phyloP scores from a whole-genome alignment of 2,329 filamentous ascomycete species.

The Venturiaceae sp. region DNA sequence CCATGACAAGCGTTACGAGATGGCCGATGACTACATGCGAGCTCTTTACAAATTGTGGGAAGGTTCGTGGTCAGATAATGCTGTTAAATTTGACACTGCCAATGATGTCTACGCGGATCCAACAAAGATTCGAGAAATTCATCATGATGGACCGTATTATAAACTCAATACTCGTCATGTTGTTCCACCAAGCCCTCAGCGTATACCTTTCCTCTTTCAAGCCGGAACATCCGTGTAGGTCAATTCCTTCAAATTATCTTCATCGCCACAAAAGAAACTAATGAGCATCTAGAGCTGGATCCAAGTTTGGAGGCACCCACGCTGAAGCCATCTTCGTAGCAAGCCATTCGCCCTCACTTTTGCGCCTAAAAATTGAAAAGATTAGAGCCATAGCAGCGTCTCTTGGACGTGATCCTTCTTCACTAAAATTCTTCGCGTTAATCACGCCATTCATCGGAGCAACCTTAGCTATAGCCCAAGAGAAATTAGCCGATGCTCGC shows the following conservation, averaged over 20 bases:
- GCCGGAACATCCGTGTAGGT: constrained; percentile 37
- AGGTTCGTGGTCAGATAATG: not conserved
- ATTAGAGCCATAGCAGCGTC: constrained; percentile 28
- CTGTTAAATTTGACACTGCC: not conserved
- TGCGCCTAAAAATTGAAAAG: constrained; percentile 30
- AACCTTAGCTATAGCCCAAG: constrained; percentile 33
- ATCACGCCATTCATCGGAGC: constrained; percentile 33
- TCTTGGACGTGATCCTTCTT: constrained; percentile 26
- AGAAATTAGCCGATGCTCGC: constrained; percentile 24
- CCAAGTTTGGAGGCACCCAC: constrained; percentile 34
- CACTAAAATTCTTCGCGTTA: constrained; percentile 35
- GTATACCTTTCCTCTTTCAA: constrained; percentile 47
- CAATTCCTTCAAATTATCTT: constrained; percentile 35
- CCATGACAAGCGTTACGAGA: not conserved
- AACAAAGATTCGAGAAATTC: not conserved
- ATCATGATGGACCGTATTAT: constrained; percentile 25
- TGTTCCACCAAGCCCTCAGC: constrained; percentile 46
- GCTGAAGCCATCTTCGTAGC: constrained; percentile 37
- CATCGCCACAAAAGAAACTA: constrained; percentile 43
- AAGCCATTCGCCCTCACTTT: constrained; percentile 31
- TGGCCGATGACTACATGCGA: constrained; percentile 1
- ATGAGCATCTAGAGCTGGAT: constrained; percentile 40
- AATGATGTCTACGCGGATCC: not conserved
- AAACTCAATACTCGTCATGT: constrained; percentile 34
- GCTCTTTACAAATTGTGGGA: not conserved